Conservation (phyloP, 352 stramenopile genomes). For the Thraustochytrium sp. region DNA sequence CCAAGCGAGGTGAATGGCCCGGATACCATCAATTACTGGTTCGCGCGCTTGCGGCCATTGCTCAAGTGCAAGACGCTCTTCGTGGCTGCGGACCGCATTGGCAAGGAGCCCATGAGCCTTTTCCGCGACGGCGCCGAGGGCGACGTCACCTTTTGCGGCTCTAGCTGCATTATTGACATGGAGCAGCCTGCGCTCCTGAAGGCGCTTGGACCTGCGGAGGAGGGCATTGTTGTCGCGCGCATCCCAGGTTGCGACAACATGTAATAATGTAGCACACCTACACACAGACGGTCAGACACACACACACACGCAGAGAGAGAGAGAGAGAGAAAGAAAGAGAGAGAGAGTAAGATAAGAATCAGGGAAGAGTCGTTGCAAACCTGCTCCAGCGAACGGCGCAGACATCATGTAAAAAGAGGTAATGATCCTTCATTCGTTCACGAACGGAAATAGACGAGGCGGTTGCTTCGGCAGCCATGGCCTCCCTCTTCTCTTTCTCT, state of each 20-base stretch:
- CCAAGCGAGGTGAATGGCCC: not conserved
- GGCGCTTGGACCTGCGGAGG: not conserved
- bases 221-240: not conserved
- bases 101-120: not conserved
- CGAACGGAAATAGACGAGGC: no score
- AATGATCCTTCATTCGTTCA: no score
- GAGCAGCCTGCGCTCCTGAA: not conserved
- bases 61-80: not conserved
- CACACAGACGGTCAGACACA: no score
- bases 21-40: slow-evolving; percentile 33
- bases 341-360: not conserved
- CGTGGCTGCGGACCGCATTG: slow-evolving; percentile 7
- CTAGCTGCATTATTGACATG: slow-evolving; percentile 19
- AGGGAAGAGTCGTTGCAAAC: not conserved
- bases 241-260: not conserved
- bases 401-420: no score
- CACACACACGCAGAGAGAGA: no score
- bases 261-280: no score
- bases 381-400: no score
- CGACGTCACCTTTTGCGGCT: slow-evolving; percentile 34
- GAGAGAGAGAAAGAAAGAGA: not conserved
- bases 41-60: not conserved
- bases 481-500: no score
- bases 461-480: no score
- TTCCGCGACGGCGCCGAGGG: not conserved